phyloP scores from a whole-genome alignment of 2,329 filamentous ascomycete species.

The Botrytis cinerea region DNA sequence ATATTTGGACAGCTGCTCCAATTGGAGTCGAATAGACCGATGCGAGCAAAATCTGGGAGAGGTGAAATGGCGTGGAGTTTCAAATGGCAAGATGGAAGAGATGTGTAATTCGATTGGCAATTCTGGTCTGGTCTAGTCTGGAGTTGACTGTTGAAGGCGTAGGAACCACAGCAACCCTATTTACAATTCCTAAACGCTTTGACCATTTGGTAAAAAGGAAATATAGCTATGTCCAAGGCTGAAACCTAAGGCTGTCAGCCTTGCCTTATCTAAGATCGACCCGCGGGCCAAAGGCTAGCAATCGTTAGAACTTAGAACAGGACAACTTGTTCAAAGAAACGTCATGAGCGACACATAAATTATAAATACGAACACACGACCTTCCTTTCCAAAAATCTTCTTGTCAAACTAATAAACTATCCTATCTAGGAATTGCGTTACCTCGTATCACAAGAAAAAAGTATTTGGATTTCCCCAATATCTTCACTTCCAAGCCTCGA shows the following conservation, averaged over 20 bases:
- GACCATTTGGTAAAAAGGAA: not conserved
- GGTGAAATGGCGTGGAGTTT: not conserved
- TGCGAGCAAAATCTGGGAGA: too few relatives aligned
- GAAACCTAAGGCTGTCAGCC: not conserved
- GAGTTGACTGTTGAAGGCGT: not conserved
- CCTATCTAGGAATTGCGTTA: not conserved
- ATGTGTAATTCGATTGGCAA: not conserved
- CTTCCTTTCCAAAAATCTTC: not conserved
- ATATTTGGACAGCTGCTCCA: not conserved
- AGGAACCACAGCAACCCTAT: constrained; percentile 14
- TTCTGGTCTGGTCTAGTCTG: not conserved
- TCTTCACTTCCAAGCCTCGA: not conserved
- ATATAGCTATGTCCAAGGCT: constrained; percentile 5
- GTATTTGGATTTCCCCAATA: not conserved
- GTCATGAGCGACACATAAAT: not conserved
- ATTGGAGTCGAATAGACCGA: not conserved
- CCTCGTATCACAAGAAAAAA: not conserved
- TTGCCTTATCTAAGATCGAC: not conserved
- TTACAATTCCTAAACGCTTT: constrained; percentile 3
- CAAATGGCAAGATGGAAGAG: not conserved
- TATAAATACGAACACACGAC: constrained; percentile 1
- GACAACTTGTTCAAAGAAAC: constrained; percentile 23
- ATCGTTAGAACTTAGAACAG: constrained; percentile 13
- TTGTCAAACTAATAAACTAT: not conserved
- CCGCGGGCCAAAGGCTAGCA: not conserved